Conservation (phyloP, 371 early-diverging fungal genomes). For the Mortierella sp. region DNA sequence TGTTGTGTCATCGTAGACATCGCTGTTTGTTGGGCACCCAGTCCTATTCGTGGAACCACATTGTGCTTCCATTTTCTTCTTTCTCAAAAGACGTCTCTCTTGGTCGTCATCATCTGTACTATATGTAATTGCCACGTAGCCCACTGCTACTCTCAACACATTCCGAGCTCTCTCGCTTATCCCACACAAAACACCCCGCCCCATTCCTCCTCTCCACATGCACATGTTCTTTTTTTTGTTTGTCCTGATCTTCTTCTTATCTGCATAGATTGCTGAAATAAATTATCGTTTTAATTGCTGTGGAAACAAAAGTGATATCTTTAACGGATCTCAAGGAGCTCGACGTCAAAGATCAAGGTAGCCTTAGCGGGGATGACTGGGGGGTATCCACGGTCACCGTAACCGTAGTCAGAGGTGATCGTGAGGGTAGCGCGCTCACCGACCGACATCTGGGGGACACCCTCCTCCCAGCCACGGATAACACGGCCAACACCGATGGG, state of each 20-base stretch:
- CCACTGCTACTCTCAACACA: too few relatives aligned
- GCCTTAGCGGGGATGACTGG: slow-evolving; percentile 87
- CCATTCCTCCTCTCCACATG: not conserved
- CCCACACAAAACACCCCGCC: too few relatives aligned
- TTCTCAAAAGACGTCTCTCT: not conserved
- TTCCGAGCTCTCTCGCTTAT: too few relatives aligned
- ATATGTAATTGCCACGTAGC: not conserved
- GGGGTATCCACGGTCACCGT: slow-evolving; percentile 78
- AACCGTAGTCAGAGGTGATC: slow-evolving; percentile 83
- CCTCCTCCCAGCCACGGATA: slow-evolving; percentile 88
- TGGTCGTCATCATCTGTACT: not conserved
- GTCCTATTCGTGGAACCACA: not conserved
- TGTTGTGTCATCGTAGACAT: not conserved
- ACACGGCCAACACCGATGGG: slow-evolving; percentile 93
- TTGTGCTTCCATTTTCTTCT: not conserved
- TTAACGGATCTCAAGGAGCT: slow-evolving; percentile 88
- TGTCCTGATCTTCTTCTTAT: not conserved
- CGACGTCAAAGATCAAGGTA: slow-evolving; percentile 86
- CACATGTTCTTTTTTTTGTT: not conserved
- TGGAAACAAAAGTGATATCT: not conserved
- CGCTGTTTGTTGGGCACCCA: not conserved
- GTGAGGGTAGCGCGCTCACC: slow-evolving; percentile 79
- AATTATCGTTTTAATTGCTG: not conserved
- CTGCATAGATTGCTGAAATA: not conserved
- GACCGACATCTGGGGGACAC: slow-evolving; percentile 87